phyloP scores from a whole-genome alignment of 208 protist genomes.

The Willaertia magna region DNA sequence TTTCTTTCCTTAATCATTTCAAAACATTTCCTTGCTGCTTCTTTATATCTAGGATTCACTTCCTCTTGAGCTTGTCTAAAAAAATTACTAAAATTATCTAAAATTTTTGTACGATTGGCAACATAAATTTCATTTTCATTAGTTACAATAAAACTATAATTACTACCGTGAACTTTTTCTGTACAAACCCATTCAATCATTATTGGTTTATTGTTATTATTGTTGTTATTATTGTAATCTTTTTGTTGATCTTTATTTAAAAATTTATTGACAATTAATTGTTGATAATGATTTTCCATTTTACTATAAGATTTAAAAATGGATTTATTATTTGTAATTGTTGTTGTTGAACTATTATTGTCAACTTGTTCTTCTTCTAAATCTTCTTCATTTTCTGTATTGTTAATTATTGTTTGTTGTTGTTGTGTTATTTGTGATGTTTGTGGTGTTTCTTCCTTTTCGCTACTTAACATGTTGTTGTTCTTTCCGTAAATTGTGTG shows the following conservation, averaged over 20 bases:
- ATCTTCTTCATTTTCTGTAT: too few relatives aligned
- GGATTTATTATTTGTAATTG: too few relatives aligned
- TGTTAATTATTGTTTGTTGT: too few relatives aligned
- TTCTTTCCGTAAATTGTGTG: too few relatives aligned
- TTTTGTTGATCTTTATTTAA: background rate
- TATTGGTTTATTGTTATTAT: background rate
- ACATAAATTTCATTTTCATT: background rate
- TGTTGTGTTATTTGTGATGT: too few relatives aligned
- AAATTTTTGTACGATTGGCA: background rate
- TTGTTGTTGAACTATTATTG: too few relatives aligned
- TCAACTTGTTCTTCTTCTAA: too few relatives aligned
- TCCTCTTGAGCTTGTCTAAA: background rate
- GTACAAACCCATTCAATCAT: background rate
- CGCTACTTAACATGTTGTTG: too few relatives aligned
- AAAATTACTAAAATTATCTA: background rate
- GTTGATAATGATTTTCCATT: background rate
- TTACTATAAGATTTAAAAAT: background rate
- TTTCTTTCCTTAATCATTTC: too few relatives aligned
- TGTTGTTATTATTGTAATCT: background rate
- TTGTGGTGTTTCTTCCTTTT: too few relatives aligned
- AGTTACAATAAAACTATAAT: background rate
- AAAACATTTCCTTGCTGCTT: background rate
- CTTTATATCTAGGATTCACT: background rate
- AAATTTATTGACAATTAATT: background rate
- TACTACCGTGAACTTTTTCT: background rate